These are phyloP conservation scores for Oryza meridionalis DNA, from an alignment of 176 grass and related monocot genomes.

Conservation along the genomic window DNA sequence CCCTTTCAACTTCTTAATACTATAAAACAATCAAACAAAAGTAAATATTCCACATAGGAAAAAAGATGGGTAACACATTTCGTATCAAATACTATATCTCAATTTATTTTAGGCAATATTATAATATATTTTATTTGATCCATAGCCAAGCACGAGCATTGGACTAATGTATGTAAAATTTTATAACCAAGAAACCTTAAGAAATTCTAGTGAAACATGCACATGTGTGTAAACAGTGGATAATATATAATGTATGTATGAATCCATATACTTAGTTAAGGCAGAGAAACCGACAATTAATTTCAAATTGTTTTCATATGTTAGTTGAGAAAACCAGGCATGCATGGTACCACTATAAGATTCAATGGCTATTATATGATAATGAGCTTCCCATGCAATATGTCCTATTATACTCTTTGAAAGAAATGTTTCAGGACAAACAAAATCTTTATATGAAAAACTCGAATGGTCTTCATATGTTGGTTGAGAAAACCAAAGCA, in stretches of 20 bases:
- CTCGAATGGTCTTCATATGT: not conserved
- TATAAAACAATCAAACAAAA: too few species aligned
- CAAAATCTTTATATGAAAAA: not conserved
- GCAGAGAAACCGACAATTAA: not conserved
- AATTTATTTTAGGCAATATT: too few species aligned
- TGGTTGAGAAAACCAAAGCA: not conserved
- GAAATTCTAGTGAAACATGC: not conserved
- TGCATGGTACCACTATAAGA: not conserved
- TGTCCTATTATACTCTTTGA: not conserved
- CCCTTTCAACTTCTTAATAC: too few species aligned
- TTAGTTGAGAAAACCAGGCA: not conserved
- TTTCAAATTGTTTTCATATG: not conserved
- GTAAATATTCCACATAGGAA: too few species aligned
- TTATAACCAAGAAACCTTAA: not conserved
- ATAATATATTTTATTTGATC: too few species aligned
- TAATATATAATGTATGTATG: not conserved
- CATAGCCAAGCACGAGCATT: too few species aligned
- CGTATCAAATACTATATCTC: too few species aligned
- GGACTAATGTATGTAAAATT: too few species aligned
- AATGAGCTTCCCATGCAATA: constrained; percentile 1
- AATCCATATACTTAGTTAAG: not conserved
- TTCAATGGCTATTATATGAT: not conserved
- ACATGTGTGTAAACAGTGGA: not conserved
- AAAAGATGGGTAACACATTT: too few species aligned
- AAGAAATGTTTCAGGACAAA: not conserved